Evolutionary conservation across 495 filamentous ascomycete species (phyloP), one percentile per base, ranked within the genome.

Genomic region (Pseudomonodictys pantanalensis): DNA sequence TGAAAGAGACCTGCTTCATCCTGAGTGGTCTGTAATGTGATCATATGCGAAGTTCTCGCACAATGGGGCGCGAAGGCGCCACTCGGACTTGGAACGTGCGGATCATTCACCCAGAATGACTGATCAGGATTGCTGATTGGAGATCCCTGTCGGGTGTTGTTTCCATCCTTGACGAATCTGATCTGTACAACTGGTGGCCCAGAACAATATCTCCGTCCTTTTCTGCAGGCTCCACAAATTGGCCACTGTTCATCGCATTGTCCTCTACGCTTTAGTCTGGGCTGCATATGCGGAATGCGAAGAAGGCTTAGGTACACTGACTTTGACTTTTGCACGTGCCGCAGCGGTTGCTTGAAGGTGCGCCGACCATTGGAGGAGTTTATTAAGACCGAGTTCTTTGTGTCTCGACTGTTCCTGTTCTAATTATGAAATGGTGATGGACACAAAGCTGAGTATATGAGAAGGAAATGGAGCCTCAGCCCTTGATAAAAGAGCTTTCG

Each of bases 201-300:
- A 20, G 49, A 32, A 17, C 49, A 52, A 8, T 29, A 23, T 4
- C 49, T 28, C 7, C 30, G 28, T 3, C 29, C 32, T 22, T 52
- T 52, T 12, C 2, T 10, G 18, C 49, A 52, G 10, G 49, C 18
- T 39, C 49, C 49, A 25, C 49, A 52, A 9, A 18, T 20, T 22
- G 49, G 49, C 49, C 49, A 52, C 6, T 28, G 29, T 52, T 52
- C 49, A 39, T 52, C 49, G 49, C 49, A 52, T 32, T 52, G 29
- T 32, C 10, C 7, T 11, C 24, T 15, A 3, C 18, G 5, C n/a
- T 11, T 39, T 38, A 12, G 29, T 6, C 30, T 52, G 9, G 20
- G 3, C 29, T 38, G n/a, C n/a, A n/a, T n/a, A n/a, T n/a, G n/a
- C n/a, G n/a, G n/a, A n/a, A n/a, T n/a, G n/a, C n/a, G n/a, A n/a